These are phyloP conservation scores for Blakeslea trispora DNA, from an alignment of 371 early-diverging fungal species.

Conservation along the genomic window DNA sequence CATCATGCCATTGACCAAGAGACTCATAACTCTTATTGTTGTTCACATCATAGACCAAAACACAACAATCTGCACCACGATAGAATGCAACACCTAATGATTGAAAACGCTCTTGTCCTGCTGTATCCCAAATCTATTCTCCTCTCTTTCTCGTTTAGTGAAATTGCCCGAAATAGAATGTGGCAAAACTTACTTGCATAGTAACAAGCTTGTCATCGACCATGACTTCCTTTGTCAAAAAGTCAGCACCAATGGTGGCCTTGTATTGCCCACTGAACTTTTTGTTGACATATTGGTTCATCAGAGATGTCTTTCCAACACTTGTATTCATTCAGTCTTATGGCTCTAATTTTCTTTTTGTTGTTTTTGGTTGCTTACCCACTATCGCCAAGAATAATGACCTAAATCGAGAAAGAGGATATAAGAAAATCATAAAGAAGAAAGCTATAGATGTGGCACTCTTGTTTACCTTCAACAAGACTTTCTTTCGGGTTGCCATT, in stretches of 20 bases:
- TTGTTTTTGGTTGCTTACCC: slow-evolving; percentile 10
- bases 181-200: slow-evolving; percentile 76
- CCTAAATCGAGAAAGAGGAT: no score
- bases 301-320: slow-evolving; percentile 98
- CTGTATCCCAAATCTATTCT: slow-evolving; percentile 88
- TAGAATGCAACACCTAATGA: slow-evolving; percentile 97
- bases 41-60: slow-evolving; percentile 96
- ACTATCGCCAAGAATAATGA: slow-evolving; percentile 27
- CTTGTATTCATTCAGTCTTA: slow-evolving; percentile 4
- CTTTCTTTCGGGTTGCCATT: slow-evolving; percentile 24
- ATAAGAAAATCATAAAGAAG: no score
- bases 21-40: slow-evolving; percentile 93
- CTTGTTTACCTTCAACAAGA: slow-evolving; percentile 17
- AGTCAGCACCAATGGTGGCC: slow-evolving; percentile 99
- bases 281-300: slow-evolving; percentile 98
- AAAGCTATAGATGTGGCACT: background rate
- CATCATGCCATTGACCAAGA: slow-evolving; percentile 93
- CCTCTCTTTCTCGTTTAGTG: background rate
- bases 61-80: slow-evolving; percentile 98
- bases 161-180: background rate
- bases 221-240: slow-evolving; percentile 95
- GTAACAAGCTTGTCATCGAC: slow-evolving; percentile 83
- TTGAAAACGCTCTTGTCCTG: slow-evolving; percentile 97
- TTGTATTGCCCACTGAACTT: slow-evolving; percentile 98
- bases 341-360: background rate